These are phyloP conservation scores for Halophytophthora polymorphica DNA, from an alignment of 352 stramenopile species.

Conservation along the genomic window DNA sequence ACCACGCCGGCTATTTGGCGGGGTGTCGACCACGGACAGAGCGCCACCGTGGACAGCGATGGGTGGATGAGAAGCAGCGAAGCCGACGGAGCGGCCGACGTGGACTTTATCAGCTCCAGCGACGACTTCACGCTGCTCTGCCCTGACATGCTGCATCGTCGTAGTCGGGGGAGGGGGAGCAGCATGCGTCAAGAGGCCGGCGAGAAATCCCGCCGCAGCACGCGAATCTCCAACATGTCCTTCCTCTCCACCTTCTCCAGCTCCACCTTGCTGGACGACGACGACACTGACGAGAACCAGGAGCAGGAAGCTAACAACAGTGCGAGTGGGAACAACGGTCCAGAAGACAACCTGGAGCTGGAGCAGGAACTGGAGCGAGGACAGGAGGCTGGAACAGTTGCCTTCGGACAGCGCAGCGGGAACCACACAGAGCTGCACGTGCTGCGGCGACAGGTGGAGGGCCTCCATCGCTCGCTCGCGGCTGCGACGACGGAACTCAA, in stretches of 20 bases:
- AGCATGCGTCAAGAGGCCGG: constrained; percentile 37
- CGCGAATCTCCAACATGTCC: constrained; percentile 40
- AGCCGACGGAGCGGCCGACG: constrained; percentile 22
- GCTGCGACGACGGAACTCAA: constrained; percentile 54
- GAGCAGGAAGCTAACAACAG: not conserved
- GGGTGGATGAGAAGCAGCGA: constrained; percentile 8
- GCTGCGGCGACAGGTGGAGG: constrained; percentile 49
- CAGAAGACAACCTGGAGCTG: not conserved
- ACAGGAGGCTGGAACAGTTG: constrained; percentile 10
- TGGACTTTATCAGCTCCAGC: constrained; percentile 52
- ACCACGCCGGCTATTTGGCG: no score
- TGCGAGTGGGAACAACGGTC: not conserved
- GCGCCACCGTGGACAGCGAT: no score
- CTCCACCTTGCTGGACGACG: constrained; percentile 28
- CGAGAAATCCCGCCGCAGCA: constrained; percentile 33
- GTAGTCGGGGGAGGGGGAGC: constrained; percentile 20
- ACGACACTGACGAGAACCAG: constrained; percentile 16
- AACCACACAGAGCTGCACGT: constrained; percentile 38
- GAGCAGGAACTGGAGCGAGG: constrained; percentile 19
- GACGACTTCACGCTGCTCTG: constrained; percentile 60
- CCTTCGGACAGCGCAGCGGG: constrained; percentile 12
- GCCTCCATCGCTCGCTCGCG: constrained; percentile 43
- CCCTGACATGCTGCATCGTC: constrained; percentile 33
- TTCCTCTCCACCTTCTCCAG: constrained; percentile 34
- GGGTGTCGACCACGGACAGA: no score